Conservation (phyloP, 179 eudicot species). For the Actinidia polygama region DNA sequence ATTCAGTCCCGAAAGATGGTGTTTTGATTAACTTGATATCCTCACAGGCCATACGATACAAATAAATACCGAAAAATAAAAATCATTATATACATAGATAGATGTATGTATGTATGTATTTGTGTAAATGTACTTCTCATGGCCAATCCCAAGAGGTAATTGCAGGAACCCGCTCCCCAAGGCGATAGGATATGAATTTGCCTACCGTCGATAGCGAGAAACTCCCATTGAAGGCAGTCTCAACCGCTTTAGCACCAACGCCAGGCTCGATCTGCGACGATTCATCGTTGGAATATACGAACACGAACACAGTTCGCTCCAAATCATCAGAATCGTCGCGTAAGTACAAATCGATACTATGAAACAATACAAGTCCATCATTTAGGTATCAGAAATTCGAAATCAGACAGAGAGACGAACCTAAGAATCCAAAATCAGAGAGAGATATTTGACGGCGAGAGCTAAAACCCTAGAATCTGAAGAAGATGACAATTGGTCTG, state of each 20-base stretch:
- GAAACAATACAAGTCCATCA: background rate
- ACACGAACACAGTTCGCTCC: constrained; percentile 28
- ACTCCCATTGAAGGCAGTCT: constrained; percentile 15
- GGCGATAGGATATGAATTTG: constrained; percentile 47
- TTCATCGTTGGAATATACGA: constrained; percentile 25
- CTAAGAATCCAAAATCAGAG: background rate
- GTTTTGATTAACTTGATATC: constrained; percentile 21
- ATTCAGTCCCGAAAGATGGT: constrained; percentile 51
- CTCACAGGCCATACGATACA: constrained; percentile 22
- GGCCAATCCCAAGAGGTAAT: constrained; percentile 42
- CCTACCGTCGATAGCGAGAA: constrained; percentile 22
- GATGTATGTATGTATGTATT: background rate
- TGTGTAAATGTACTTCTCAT: constrained; percentile 30
- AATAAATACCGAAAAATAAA: background rate
- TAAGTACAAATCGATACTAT: background rate
- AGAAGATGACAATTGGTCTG: no score
- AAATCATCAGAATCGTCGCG: constrained; percentile 21
- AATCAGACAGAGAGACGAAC: background rate
- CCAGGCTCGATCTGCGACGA: constrained; percentile 31
- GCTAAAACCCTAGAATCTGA: no score
- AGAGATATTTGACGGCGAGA: no score
- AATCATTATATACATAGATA: background rate
- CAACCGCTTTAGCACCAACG: constrained; percentile 11
- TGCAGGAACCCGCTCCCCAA: constrained; percentile 39
- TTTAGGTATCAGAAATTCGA: no score